Base-by-base conservation (phyloP, 257 asterid species). In the Echites panduratus region DNA sequence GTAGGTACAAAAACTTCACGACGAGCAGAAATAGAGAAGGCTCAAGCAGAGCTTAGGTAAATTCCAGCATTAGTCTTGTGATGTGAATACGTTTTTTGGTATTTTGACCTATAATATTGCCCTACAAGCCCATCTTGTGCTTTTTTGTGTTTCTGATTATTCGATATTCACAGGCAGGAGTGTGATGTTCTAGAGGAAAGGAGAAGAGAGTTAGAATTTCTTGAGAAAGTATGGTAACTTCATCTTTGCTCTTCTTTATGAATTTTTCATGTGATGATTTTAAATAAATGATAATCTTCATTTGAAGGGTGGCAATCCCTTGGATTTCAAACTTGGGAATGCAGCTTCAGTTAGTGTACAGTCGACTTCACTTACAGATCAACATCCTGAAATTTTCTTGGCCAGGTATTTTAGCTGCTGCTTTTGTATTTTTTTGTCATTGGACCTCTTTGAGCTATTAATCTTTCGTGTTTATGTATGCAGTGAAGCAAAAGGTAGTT, bases 401-500 rank as follows among this genome's bases (percentile, higher is more conserved):
- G 82, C 86, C 70, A 86, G 98, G 98, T 92, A 77, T 64, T 61
- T 66, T 76, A 73, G 47, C 38, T 74, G 35, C 50, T 71, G 75
- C 73, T 80, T 38, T 73, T 57, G 41, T 22, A 17, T 43, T 62
- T 48, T 47, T n/a, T 16, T 45, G 20, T 59, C 35, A 20, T 14
- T 32, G 40, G 44, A 10, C 40, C 29, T 45, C 22, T 24, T 5
- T 43, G 35, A 65, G 12, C 48, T 47, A 14, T 45, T 26, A 71
- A 67, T 76, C 48, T 66, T 56, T 63, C 47, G 53, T 49, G 50
- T 54, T 52, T 82, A n/a, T 75, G 80, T 67, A 26, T 68, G 68
- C 78, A 90, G 98, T 77, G 96, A 87, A 80, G 95, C 90, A 75
- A 92, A 89, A 86, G 95, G 93, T 65, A 90, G 98, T 82, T 86